Base-by-base conservation (phyloP, 345 rosid species). In the Rhodamnia argentea region DNA sequence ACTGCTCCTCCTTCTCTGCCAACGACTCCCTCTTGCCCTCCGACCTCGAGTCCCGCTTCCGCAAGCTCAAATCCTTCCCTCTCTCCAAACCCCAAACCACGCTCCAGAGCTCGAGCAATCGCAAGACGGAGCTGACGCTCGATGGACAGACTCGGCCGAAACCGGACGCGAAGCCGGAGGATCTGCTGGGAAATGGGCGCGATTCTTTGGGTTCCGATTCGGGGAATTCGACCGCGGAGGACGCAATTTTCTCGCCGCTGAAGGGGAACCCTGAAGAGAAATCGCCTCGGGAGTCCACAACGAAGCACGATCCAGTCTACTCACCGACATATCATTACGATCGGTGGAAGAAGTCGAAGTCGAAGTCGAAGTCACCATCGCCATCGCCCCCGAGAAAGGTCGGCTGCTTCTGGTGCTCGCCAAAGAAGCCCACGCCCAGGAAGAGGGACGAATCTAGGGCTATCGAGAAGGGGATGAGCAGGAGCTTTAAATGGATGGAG, bases 21-120 rank as follows among this genome's bases (percentile, higher is more conserved):
- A 83, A 91, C 27, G 90, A 91, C 81, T 92, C 95, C 10, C 83
- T 85, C 42, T 96, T 96, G 23, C 96, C 99, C 22, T 52, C 90
- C 85, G 95, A 96, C 82, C 91, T 96, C 89, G 97, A 96, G 29
- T 78, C 90, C 86, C 97, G 99, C 26, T 95, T 94, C 91, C 93
- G 90, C 82, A 91, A 93, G 44, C 99, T 96, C 88, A 96, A 96
- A 81, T 92, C 98, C 70, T 86, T 92, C 87, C 96, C 96, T 23
- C 59, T 83, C 42, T 27, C 91, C 58, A 89, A 87, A 81, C 70
- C 91, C 87, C 87, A 84, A 74, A 88, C 88, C 85, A 60, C 62
- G 81, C 47, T 70, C 15, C 88, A 4, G 32, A 52, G 32, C 62
- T 74, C 29, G 22, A 47, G 15, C 42, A 32, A 44, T 16, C 18